phyloP scores from a whole-genome alignment of 106 monocot genomes.

The Phalaenopsis aphrodite region DNA sequence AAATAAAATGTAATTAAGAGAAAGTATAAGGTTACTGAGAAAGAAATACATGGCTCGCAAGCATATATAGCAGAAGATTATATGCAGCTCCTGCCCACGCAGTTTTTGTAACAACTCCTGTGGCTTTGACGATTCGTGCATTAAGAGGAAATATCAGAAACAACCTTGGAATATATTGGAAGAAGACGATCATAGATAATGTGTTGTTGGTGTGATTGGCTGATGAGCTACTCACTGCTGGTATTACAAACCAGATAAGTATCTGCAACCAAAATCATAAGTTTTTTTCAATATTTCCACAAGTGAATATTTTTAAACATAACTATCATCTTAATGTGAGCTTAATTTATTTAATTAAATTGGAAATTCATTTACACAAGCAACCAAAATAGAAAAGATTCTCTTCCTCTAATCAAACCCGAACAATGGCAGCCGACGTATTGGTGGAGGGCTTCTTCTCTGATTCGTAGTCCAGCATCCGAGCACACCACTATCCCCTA shows the following conservation, averaged over 20 bases:
- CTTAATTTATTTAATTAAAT: neutral
- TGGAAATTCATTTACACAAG: neutral
- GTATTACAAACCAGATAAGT: slow-evolving; percentile 75
- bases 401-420: no score
- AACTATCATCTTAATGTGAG: neutral
- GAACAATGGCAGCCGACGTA: no score
- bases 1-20: neutral
- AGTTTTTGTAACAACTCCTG: slow-evolving; percentile 67
- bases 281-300: neutral
- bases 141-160: slow-evolving; percentile 67
- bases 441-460: no score
- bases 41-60: slow-evolving; percentile 78
- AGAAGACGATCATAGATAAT: slow-evolving; percentile 58
- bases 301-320: neutral
- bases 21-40: neutral
- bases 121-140: slow-evolving; percentile 65
- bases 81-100: slow-evolving; percentile 88
- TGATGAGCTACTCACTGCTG: slow-evolving; percentile 43
- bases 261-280: slow-evolving; percentile 38
- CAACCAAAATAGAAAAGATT: neutral
- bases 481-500: no score
- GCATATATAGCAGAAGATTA: slow-evolving; percentile 85
- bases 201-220: slow-evolving; percentile 74
- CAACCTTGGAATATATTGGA: slow-evolving; percentile 86
- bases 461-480: no score